Evolutionary conservation across 2,329 filamentous ascomycete genomes (phyloP), one percentile per base, ranked within the genome.

Genomic region (Aspergillus sergii): DNA sequence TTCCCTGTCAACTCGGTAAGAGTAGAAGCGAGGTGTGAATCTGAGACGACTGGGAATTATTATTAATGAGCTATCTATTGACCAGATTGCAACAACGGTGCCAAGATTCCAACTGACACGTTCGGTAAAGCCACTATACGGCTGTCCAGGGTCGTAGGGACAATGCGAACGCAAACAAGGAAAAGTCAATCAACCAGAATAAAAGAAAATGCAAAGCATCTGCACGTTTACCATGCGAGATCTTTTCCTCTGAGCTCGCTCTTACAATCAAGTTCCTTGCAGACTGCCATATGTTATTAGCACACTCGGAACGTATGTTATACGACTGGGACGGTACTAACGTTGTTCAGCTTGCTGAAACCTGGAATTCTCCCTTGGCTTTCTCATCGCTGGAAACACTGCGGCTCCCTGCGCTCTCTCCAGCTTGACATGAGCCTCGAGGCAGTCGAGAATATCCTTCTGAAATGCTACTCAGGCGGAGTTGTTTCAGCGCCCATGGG

Each of bases 261-360:
- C 19, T 43, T 30, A 34, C 66, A 68, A 39, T 71, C 65, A 19
- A 72, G 61, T 5, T 70, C 63, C 60, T 64, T 69, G 61, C 70
- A 71, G 19, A 72, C 70, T 72, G 48, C 32, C 11, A 55, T 4
- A 8, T 10, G 21, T 61, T 6, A 26, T 66, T 36, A 68, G 58
- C 28, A 36, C 56, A 5, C 10, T 26, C 7, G 7, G 26, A 36
- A 21, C 21, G 34, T 12, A 7, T 7, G 7, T 10, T 19, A 23
- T 19, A 43, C 26, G 12, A 16, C 10, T n/a, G 4, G 19, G 45
- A n/a, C 7, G n/a, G 21, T 12, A 62, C 60, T 55, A 12, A 76
- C 74, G 32, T 41, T 74, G 67, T 12, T 76, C 73, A 10, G 73
- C 74, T 26, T 71, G 68, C 23, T 72, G 67, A 51, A 73, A 75